These are phyloP conservation scores for Delitschia confertaspora DNA, from an alignment of 495 filamentous ascomycete species.

Conservation along the genomic window DNA sequence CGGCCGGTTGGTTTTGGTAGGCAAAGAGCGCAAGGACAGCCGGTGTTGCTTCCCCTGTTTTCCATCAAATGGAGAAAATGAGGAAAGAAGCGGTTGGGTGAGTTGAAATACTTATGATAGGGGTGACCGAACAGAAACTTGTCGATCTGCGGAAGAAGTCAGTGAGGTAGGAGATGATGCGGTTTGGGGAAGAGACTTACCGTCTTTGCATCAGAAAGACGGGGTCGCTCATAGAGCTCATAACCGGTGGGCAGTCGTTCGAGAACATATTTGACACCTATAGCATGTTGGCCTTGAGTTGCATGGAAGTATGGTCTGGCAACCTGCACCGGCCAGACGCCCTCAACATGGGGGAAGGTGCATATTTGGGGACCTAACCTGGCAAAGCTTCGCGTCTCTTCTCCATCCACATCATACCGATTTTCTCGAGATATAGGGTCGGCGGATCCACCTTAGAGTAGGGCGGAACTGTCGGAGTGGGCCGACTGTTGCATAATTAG, in stretches of 20 bases:
- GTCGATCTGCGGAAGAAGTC: conserved; percentile 37
- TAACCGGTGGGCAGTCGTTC: conserved; percentile 50
- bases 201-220: conserved; percentile 33
- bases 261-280: conserved; percentile 43
- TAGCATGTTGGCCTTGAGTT: neutral
- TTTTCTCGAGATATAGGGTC: conserved; percentile 30
- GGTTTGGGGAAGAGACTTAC: no score
- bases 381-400: conserved; percentile 12
- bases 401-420: conserved; percentile 30
- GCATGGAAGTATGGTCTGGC: no score
- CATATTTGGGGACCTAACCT: conserved; percentile 2
- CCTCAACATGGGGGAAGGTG: neutral
- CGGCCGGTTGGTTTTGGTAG: conserved; percentile 9
- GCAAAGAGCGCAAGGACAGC: conserved; percentile 36
- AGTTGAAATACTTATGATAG: conserved; percentile 42
- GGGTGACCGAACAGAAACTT: conserved; percentile 50
- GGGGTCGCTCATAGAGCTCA: conserved; percentile 40
- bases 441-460: conserved; percentile 24
- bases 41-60: conserved; percentile 34
- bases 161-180: neutral
- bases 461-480: conserved; percentile 19
- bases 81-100: conserved; percentile 45
- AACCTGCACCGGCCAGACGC: neutral
- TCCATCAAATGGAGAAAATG: conserved; percentile 53
- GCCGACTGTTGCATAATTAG: no score